These are phyloP conservation scores for Pseudomassariella vexata DNA, from an alignment of 2,329 filamentous ascomycete genomes.

Conservation along the genomic window DNA sequence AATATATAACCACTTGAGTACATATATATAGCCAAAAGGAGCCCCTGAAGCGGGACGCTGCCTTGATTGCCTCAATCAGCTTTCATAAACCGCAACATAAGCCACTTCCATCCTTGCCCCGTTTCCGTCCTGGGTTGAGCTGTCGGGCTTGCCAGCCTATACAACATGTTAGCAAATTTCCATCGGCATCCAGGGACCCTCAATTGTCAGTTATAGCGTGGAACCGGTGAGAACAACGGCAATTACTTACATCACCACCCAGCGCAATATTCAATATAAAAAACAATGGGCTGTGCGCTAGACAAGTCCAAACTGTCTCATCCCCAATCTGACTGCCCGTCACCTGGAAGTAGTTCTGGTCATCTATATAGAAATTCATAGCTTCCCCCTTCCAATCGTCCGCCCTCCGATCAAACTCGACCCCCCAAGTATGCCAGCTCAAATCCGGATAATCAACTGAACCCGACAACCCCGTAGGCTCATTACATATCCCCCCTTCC, in stretches of 20 bases:
- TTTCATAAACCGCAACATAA: conserved; percentile 41
- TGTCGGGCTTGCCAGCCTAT: conserved; percentile 42
- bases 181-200: no score
- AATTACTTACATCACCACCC: conserved; percentile 30
- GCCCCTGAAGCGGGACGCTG: no score
- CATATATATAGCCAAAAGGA: no score
- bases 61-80: no score
- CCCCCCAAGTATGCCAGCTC: conserved; percentile 42
- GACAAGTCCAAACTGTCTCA: conserved; percentile 35
- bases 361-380: conserved; percentile 44
- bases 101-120: conserved; percentile 46
- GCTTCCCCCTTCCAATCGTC: conserved; percentile 37
- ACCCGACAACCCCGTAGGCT: conserved; percentile 34
- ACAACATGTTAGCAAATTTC: no score
- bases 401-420: conserved; percentile 39
- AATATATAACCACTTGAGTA: no score
- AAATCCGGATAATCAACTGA: conserved; percentile 34
- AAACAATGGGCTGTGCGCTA: conserved; percentile 36
- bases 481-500: conserved; percentile 41
- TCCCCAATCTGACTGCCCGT: conserved; percentile 34
- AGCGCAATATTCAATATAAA: conserved; percentile 44
- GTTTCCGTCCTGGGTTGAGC: conserved; percentile 36
- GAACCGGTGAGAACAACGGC: no score
- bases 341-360: conserved; percentile 34
- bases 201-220: no score